phyloP scores from a whole-genome alignment of 2,329 filamentous ascomycete species.

The Scytalidium sp. region DNA sequence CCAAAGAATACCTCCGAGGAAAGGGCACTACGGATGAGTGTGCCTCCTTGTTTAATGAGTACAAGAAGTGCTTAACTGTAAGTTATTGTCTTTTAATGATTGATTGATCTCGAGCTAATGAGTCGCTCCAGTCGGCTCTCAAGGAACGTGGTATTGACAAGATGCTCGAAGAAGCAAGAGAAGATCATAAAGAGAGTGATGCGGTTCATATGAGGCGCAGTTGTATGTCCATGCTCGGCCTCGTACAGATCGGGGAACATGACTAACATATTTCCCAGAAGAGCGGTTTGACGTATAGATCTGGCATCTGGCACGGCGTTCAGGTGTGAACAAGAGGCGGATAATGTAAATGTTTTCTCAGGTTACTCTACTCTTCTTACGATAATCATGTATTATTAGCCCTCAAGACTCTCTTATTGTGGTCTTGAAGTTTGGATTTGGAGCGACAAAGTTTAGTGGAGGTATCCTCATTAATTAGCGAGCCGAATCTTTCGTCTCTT shows the following conservation, averaged over 20 bases:
- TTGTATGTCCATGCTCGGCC: constrained; percentile 21
- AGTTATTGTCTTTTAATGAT: constrained; percentile 9
- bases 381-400: neutral
- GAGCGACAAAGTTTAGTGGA: no score
- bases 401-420: no score
- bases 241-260: neutral
- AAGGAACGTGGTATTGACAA: constrained; percentile 90
- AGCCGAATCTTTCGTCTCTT: no score
- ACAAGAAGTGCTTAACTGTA: constrained; percentile 83
- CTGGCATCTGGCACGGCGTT: neutral
- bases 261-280: neutral
- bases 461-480: no score
- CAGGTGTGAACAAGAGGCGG: neutral
- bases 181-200: constrained; percentile 87
- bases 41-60: constrained; percentile 79
- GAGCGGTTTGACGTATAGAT: neutral
- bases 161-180: constrained; percentile 85
- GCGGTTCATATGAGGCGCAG: constrained; percentile 58
- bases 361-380: neutral
- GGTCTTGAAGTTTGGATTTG: no score
- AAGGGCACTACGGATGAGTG: constrained; percentile 82
- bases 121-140: constrained; percentile 64
- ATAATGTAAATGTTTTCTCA: neutral
- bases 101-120: neutral
- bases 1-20: constrained; percentile 81